A percentile compares a stretch with the other conserved stretches of the same genome.
Evolutionary conservation across 148 eudicot genomes (phyloP).

Genomic region (Rhododendron williamsianum): DNA sequence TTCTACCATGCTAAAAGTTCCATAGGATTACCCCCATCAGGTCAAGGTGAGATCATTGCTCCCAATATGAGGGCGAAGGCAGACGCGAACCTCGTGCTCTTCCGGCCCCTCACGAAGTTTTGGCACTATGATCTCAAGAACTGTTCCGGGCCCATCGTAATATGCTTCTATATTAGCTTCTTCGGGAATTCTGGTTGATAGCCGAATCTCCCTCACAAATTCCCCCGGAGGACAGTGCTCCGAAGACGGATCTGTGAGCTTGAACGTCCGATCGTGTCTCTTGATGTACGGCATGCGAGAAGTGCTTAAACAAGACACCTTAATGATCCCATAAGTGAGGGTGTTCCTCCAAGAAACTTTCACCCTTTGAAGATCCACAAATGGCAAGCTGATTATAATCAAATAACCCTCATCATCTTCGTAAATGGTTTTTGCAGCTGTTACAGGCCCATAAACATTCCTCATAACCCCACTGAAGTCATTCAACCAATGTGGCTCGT

Average conservation of each 20-base stretch:
- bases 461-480: constrained; percentile 39
- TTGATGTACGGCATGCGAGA: constrained; percentile 27
- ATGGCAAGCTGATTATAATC: constrained; percentile 33
- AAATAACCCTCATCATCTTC: constrained; percentile 37
- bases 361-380: constrained; percentile 31
- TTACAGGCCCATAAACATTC: constrained; percentile 34
- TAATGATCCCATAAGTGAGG: constrained; percentile 29
- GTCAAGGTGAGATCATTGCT: constrained; percentile 18
- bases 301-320: constrained; percentile 32
- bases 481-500: constrained; percentile 29
- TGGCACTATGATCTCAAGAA: constrained; percentile 34
- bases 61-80: constrained; percentile 26
- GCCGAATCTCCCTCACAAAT: constrained; percentile 31
- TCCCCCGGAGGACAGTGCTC: constrained; percentile 42
- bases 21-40: neutral
- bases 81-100: constrained; percentile 39
- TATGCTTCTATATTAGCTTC: constrained; percentile 41
- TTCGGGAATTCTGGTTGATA: constrained; percentile 32
- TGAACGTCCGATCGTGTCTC: constrained; percentile 33
- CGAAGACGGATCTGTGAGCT: constrained; percentile 28
- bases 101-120: constrained; percentile 35
- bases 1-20: neutral
- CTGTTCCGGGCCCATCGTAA: constrained; percentile 24
- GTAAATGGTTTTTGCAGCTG: constrained; percentile 39
- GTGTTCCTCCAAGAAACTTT: constrained; percentile 41